Conservation (phyloP, 768 basidiomycete species). For the Lyophyllum atratum region DNA sequence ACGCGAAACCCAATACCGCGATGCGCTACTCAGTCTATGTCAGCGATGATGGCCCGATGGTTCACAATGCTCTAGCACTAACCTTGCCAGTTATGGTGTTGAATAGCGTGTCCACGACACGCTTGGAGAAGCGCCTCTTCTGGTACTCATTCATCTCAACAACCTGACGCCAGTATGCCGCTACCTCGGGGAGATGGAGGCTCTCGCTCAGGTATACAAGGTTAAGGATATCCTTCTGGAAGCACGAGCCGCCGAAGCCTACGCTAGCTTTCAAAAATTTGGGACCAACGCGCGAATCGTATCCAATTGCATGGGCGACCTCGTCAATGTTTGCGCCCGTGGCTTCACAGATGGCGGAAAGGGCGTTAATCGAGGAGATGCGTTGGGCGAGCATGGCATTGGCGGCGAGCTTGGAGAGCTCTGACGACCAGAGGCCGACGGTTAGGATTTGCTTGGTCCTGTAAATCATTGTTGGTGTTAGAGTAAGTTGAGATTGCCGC, state of each 20-base stretch:
- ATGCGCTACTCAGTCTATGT: slow-evolving; percentile 57
- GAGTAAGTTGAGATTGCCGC: background rate
- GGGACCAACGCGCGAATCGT: slow-evolving; percentile 89
- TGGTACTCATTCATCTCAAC: slow-evolving; percentile 99
- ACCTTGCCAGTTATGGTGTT: slow-evolving; percentile 97
- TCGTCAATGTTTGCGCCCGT: slow-evolving; percentile 99
- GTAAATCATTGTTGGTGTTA: background rate
- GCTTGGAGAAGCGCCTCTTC: slow-evolving; percentile 93
- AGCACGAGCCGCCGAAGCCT: slow-evolving; percentile 97
- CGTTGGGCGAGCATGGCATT: slow-evolving; percentile 99
- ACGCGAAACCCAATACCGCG: slow-evolving; percentile 96
- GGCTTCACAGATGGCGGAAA: slow-evolving; percentile 98
- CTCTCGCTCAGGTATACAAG: slow-evolving; percentile 96
- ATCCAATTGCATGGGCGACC: slow-evolving; percentile 92
- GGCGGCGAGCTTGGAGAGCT: slow-evolving; percentile 97
- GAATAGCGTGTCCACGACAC: slow-evolving; percentile 96
- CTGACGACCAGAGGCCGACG: slow-evolving; percentile 98
- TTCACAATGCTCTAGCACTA: slow-evolving; percentile 16
- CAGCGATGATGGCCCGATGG: background rate
- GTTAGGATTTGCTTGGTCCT: slow-evolving; percentile 82
- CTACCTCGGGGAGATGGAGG: slow-evolving; percentile 93
- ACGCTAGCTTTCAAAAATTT: slow-evolving; percentile 96
- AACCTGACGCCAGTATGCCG: slow-evolving; percentile 96
- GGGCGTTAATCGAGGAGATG: slow-evolving; percentile 96
- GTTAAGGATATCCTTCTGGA: slow-evolving; percentile 99